A percentile compares a stretch with the other conserved stretches of the same genome.
phyloP scores from a whole-genome alignment of 2,329 filamentous ascomycete species.

The Nemania sp. region DNA sequence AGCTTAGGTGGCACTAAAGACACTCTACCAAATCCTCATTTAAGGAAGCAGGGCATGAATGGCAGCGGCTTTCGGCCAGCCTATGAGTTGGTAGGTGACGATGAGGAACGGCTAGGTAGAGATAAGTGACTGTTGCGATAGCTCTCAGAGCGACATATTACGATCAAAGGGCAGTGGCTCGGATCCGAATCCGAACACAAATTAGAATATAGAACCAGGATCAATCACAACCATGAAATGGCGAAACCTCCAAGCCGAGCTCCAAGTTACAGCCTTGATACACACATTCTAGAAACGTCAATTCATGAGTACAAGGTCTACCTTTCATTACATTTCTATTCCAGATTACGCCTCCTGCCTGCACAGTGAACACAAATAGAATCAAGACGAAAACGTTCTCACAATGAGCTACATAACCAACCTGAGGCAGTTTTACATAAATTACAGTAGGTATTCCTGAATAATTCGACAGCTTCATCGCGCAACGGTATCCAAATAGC shows the following conservation, averaged over 20 bases:
- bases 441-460: no score
- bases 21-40: slow-evolving; percentile 83
- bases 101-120: slow-evolving; percentile 77
- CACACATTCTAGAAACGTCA: neutral
- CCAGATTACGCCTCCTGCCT: no score
- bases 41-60: slow-evolving; percentile 48
- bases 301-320: no score
- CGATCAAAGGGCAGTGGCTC: neutral
- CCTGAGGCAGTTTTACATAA: no score
- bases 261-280: neutral
- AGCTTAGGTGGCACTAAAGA: slow-evolving; percentile 88
- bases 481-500: no score
- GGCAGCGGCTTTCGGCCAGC: slow-evolving; percentile 65
- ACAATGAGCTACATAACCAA: no score
- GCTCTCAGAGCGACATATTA: no score
- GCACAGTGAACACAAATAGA: no score
- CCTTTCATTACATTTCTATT: no score
- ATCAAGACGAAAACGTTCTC: no score
- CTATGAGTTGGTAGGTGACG: slow-evolving; percentile 73
- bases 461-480: no score
- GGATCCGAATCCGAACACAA: neutral
- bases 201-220: slow-evolving; percentile 21
- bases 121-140: slow-evolving; percentile 49
- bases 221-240: neutral
- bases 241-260: neutral